A percentile compares a stretch with the other conserved stretches of the same genome.
Conservation (phyloP, 2,329 filamentous ascomycete genomes). For the Colletotrichum trifolii region DNA sequence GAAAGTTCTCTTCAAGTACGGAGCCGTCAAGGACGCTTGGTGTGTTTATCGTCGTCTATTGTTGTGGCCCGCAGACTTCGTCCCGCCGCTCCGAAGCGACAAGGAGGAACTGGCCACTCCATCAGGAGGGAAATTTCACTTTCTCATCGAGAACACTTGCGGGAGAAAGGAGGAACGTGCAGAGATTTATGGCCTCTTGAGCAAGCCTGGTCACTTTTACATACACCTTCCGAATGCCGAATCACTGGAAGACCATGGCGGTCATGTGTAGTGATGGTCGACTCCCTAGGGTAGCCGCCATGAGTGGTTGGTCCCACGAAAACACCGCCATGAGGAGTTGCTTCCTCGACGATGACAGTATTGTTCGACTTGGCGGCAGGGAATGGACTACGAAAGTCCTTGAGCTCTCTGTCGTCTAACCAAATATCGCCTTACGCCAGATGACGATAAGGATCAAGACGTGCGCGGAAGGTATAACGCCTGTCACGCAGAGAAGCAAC, state of each 20-base stretch:
- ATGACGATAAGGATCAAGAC: neutral
- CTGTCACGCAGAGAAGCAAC: conserved; percentile 12
- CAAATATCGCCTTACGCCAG: neutral
- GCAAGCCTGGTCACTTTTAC: too few species aligned
- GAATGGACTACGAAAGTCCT: neutral
- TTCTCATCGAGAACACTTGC: too few species aligned
- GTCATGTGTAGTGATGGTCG: neutral
- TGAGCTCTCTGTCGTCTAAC: neutral
- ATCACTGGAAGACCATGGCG: neutral
- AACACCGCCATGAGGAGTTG: neutral
- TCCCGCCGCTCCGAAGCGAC: too few species aligned
- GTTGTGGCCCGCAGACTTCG: too few species aligned
- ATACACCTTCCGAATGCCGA: too few species aligned
- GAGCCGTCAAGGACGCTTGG: too few species aligned
- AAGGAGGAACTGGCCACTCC: too few species aligned
- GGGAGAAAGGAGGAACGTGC: too few species aligned
- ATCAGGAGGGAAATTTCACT: too few species aligned
- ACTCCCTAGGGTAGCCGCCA: neutral
- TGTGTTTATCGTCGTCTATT: too few species aligned
- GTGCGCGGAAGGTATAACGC: neutral
- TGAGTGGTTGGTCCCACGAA: conserved; percentile 1
- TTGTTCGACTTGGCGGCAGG: neutral
- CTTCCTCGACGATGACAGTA: neutral
- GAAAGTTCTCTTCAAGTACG: too few species aligned
- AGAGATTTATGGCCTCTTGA: too few species aligned